These are phyloP conservation scores for Oryza glumipatula DNA, from an alignment of 176 grass and related monocot species.

Conservation along the genomic window DNA sequence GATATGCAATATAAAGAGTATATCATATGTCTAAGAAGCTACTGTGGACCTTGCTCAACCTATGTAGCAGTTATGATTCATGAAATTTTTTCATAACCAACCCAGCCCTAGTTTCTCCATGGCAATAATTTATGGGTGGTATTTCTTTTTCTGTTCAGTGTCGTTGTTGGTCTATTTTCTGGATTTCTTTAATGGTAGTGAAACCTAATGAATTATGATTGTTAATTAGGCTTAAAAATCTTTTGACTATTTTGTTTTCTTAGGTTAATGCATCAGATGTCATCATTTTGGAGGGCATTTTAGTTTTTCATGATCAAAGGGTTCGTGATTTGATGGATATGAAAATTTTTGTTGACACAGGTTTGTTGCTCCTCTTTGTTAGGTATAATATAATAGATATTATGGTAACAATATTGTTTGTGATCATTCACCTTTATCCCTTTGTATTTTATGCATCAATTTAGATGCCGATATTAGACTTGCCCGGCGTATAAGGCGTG, in stretches of 20 bases:
- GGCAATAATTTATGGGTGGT: neutral
- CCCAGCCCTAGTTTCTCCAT: too few relatives aligned
- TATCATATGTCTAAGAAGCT: neutral
- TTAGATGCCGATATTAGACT: slow-evolving; percentile 92
- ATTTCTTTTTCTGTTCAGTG: neutral
- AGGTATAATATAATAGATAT: neutral
- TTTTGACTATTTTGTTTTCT: slow-evolving; percentile 37
- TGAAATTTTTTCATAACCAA: neutral
- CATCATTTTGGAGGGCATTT: slow-evolving; percentile 94
- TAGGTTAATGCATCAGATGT: slow-evolving; percentile 98
- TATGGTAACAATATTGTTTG: slow-evolving; percentile 16
- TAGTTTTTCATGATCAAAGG: slow-evolving; percentile 88
- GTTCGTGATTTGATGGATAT: slow-evolving; percentile 94
- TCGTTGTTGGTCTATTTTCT: slow-evolving; percentile 13
- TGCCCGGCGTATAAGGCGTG: slow-evolving; percentile 79
- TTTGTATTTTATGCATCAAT: slow-evolving; percentile 28
- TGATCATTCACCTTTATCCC: slow-evolving; percentile 12
- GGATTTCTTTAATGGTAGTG: neutral
- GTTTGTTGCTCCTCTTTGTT: slow-evolving; percentile 49
- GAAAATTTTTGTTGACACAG: slow-evolving; percentile 99
- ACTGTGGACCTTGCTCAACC: slow-evolving; percentile 4
- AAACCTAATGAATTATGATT: slow-evolving; percentile 18
- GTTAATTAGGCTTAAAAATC: slow-evolving; percentile 29
- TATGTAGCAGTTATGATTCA: neutral
- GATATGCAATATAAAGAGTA: neutral